These are phyloP conservation scores for Metarhizium sp. DNA, from an alignment of 2,329 filamentous ascomycete species.

Conservation along the genomic window DNA sequence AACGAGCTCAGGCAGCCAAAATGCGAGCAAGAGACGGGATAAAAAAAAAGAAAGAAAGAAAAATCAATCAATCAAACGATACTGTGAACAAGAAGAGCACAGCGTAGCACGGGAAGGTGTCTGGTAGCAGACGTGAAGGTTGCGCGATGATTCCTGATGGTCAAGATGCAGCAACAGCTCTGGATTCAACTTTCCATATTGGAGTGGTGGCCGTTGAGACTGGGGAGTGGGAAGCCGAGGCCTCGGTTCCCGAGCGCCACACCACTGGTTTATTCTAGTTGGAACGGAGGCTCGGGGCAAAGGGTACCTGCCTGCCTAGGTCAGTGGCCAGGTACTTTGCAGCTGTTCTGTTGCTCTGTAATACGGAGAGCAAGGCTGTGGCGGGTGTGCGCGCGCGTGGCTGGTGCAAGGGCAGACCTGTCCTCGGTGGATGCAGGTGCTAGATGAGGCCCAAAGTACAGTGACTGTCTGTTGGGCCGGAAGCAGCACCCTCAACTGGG, in stretches of 20 bases:
- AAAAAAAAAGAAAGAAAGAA: neutral
- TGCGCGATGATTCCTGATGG: neutral
- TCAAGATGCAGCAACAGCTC: neutral
- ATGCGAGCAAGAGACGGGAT: neutral
- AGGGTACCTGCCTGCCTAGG: neutral
- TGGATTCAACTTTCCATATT: neutral
- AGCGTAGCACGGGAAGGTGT: no score
- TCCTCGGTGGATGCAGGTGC: no score
- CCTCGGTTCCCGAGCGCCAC: conserved; percentile 6
- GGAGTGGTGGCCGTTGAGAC: neutral
- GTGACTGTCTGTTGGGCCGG: no score
- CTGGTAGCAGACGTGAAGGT: neutral
- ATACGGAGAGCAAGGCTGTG: no score
- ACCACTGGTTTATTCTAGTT: neutral
- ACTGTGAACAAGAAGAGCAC: neutral
- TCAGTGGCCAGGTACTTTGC: neutral
- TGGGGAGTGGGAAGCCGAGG: conserved; percentile 1
- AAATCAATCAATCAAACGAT: neutral
- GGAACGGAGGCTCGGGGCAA: neutral
- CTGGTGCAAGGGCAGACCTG: no score
- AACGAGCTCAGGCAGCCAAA: neutral
- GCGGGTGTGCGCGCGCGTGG: no score
- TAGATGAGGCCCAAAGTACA: no score
- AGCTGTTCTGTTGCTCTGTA: no score
- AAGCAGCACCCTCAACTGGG: no score